Conservation (phyloP, 192 early-diverging fungal species). For the Backusella tarrabulga region DNA sequence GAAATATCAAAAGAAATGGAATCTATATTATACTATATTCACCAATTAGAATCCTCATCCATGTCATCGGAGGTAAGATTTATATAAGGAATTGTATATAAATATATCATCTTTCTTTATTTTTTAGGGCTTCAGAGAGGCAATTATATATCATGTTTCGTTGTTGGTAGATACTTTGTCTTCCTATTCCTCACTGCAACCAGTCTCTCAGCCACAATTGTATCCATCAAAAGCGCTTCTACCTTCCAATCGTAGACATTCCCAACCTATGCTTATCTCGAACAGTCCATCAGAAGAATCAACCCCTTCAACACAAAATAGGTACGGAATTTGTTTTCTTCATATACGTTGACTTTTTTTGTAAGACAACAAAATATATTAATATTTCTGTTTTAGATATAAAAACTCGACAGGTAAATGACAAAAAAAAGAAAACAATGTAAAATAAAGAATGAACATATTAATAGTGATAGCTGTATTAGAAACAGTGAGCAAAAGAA, state of each 20-base stretch:
- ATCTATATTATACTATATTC: neutral
- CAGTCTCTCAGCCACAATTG: neutral
- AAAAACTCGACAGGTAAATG: neutral
- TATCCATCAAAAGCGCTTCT: neutral
- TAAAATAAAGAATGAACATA: neutral
- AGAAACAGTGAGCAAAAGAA: slow-evolving; percentile 2
- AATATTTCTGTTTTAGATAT: neutral
- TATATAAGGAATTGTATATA: neutral
- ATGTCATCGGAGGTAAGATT: neutral
- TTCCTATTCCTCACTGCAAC: neutral
- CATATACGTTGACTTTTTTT: neutral
- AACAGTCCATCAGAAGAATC: neutral
- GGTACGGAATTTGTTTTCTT: neutral
- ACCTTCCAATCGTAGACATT: neutral
- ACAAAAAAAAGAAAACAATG: neutral
- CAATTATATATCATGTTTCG: neutral
- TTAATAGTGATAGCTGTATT: neutral
- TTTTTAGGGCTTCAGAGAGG: neutral
- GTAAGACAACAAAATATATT: neutral
- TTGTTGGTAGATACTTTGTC: neutral
- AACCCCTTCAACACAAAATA: neutral
- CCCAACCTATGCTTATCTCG: neutral
- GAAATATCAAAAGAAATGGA: neutral
- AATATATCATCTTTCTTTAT: neutral
- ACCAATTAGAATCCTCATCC: neutral